Base-by-base conservation (phyloP, 1,139 yeast genomes). In the Scheffersomyces titani region DNA sequence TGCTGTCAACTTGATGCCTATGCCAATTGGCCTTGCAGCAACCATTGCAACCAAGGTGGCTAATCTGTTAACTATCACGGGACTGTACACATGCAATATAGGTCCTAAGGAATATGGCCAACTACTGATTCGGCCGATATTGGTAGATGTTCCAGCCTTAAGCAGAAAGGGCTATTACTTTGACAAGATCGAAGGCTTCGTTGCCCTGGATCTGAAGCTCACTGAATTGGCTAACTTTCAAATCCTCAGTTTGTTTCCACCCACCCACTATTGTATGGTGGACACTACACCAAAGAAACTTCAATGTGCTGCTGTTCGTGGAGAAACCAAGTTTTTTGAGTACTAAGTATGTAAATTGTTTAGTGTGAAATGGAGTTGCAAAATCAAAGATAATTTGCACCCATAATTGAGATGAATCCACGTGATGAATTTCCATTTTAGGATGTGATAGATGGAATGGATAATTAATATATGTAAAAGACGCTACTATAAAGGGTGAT, bases 201-300 rank as follows among this genome's bases (percentile, higher is more conserved):
- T 46, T 16, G 22, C 49, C n/a, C 49, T 46, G 49, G 24, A 22
- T 19, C 22, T 19, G 49, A 20, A 46, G n/a, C 24, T n/a, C 24
- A 6, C 16, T 6, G 24, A 46, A 18, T 19, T 46, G 49, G 49
- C 24, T 19, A 46, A 22, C 3, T 46, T 46, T 22, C 19, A 46
- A n/a, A 46, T 46, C 6, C 20, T 46, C 22, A 22, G 24, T 9
- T 46, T 46, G 16, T 22, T 3, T 22, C 20, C 20, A 19, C 64
- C 63, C 19, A 60, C 58, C 51, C 63, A 60, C 44, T 52, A 51
- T 49, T 62, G 64, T 48, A 44, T 59, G n/a, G 48, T 55, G 18
- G 61, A 49, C 13, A 52, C 19, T 1, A 47, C 56, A 6, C 54
- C 55, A 7, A 22, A 22, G 11, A 50, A 56, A 3, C 57, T 62